A percentile compares a stretch with the other conserved stretches of the same genome.
Conservation (phyloP, 176 grass and related monocot species). For the Cocos nucifera region DNA sequence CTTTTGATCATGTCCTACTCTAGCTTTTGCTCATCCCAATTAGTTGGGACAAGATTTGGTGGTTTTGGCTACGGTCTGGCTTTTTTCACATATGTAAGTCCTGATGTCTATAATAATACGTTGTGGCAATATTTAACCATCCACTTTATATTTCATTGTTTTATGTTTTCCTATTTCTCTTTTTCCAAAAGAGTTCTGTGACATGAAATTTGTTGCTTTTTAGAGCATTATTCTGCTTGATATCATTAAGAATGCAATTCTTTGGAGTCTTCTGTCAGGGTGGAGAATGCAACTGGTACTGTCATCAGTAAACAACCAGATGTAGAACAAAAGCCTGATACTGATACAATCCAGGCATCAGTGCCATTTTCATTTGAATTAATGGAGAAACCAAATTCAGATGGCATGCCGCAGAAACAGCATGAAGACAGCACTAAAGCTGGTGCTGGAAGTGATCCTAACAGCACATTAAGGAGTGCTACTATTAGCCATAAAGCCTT, state of each 20-base stretch:
- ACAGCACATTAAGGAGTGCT: slow-evolving; percentile 38
- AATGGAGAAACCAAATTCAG: slow-evolving; percentile 21
- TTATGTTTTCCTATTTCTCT: no score
- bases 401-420: slow-evolving; percentile 30
- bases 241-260: background rate
- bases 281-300: slow-evolving; percentile 48
- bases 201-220: background rate
- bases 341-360: slow-evolving; percentile 24
- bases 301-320: slow-evolving; percentile 57
- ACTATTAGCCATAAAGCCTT: slow-evolving; percentile 76
- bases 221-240: background rate
- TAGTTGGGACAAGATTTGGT: no score
- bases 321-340: slow-evolving; percentile 29
- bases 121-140: no score
- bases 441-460: slow-evolving; percentile 23
- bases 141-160: no score
- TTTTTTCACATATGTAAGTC: no score
- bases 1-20: no score
- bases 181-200: background rate
- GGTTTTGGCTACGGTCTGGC: no score
- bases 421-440: slow-evolving; percentile 22
- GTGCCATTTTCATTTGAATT: slow-evolving; percentile 28
- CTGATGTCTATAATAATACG: no score
- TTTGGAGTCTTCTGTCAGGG: slow-evolving; percentile 23
- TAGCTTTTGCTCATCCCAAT: no score